phyloP scores from a whole-genome alignment of 2,329 filamentous ascomycete species.

The Cordyceps tenuipes region DNA sequence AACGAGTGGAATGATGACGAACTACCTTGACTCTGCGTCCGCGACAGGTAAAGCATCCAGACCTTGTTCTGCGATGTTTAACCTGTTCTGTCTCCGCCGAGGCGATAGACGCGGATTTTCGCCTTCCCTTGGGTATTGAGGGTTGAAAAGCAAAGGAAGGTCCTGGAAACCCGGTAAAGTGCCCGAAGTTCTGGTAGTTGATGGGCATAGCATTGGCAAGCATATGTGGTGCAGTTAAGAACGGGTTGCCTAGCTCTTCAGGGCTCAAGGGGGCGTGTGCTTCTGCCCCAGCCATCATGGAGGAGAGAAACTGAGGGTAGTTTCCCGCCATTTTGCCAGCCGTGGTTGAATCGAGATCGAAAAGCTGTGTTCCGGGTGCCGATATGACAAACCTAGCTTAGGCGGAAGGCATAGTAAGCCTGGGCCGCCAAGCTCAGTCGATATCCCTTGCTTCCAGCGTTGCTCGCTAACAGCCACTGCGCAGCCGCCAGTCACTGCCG shows the following conservation, averaged over 20 bases:
- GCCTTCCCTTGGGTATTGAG: conserved; percentile 41
- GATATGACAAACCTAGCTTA: neutral
- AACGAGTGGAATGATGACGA: conserved; percentile 1
- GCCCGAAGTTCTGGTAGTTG: conserved; percentile 37
- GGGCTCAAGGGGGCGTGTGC: conserved; percentile 30
- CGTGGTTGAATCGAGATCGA: neutral
- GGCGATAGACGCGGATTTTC: conserved; percentile 34
- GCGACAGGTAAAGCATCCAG: conserved; percentile 88
- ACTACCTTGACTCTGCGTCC: conserved; percentile 73
- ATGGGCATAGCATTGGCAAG: conserved; percentile 17
- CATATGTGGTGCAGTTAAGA: conserved; percentile 20
- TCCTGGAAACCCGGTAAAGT: conserved; percentile 43
- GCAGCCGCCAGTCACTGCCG: neutral
- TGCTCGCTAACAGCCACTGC: neutral
- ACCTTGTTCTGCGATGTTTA: conserved; percentile 88
- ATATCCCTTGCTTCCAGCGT: neutral
- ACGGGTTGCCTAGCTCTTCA: conserved; percentile 29
- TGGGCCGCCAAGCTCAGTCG: neutral
- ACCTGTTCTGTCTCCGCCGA: conserved; percentile 56
- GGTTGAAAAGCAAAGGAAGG: conserved; percentile 39
- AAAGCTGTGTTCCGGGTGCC: neutral
- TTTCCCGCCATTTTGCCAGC: conserved; percentile 41
- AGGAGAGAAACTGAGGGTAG: conserved; percentile 47
- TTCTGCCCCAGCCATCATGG: conserved; percentile 41
- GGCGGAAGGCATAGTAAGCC: neutral